phyloP scores from a whole-genome alignment of 495 filamentous ascomycete species.

The Penicillium diatomitis region DNA sequence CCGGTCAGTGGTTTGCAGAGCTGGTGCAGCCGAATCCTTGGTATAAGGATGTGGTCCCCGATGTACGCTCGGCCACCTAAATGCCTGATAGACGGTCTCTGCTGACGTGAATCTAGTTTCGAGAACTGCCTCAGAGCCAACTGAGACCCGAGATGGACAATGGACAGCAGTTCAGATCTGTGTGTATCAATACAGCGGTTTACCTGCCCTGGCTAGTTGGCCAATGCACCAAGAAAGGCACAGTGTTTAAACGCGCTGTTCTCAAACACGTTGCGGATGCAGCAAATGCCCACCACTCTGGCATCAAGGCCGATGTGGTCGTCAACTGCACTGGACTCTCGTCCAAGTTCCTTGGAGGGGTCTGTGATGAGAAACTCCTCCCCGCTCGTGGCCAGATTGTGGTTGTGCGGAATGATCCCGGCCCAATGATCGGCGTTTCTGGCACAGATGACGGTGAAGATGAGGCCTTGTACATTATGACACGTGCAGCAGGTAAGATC shows the following conservation, averaged over 20 bases:
- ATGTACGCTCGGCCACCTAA: slow-evolving; percentile 35
- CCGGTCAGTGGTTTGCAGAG: slow-evolving; percentile 49
- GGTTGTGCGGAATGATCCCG: slow-evolving; percentile 73
- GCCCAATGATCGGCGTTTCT: slow-evolving; percentile 57
- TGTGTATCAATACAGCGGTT: slow-evolving; percentile 84
- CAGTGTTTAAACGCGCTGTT: slow-evolving; percentile 50
- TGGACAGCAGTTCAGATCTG: slow-evolving; percentile 67
- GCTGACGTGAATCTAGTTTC: slow-evolving; percentile 34
- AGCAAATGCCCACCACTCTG: slow-evolving; percentile 50
- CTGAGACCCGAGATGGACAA: slow-evolving; percentile 54
- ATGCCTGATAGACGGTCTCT: not conserved
- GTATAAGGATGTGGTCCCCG: slow-evolving; percentile 69
- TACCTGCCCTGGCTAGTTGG: slow-evolving; percentile 78
- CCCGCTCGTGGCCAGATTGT: slow-evolving; percentile 85
- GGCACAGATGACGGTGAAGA: slow-evolving; percentile 75
- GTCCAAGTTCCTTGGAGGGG: slow-evolving; percentile 68
- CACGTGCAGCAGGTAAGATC: slow-evolving; percentile 57
- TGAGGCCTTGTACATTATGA: slow-evolving; percentile 85
- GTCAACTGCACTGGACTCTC: slow-evolving; percentile 84
- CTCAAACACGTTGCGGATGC: slow-evolving; percentile 69
- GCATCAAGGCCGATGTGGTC: slow-evolving; percentile 56
- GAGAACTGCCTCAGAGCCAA: slow-evolving; percentile 42
- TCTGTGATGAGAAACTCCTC: slow-evolving; percentile 62
- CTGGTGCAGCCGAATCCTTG: slow-evolving; percentile 65
- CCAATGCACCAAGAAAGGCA: slow-evolving; percentile 64